A percentile compares a stretch with the other conserved stretches of the same genome.
Conservation (phyloP, 805 yeast species). For the Barnettozyma californica region DNA sequence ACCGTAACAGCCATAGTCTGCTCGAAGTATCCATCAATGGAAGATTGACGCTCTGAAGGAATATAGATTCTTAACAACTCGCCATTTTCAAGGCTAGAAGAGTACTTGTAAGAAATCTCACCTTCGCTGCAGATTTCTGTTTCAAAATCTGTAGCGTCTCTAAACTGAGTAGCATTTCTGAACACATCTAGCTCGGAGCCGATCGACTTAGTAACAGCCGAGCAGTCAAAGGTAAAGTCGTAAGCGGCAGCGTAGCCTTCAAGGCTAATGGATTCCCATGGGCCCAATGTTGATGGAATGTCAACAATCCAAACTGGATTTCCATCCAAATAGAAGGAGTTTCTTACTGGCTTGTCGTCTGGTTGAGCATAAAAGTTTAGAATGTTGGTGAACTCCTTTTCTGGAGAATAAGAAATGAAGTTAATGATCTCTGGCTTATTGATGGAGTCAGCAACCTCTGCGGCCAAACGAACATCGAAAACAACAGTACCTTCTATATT, state of each 20-base stretch:
- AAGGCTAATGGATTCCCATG: slow-evolving; percentile 5
- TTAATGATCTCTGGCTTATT: neutral
- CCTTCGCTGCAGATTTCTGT: neutral
- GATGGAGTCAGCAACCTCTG: neutral
- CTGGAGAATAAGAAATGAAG: slow-evolving; percentile 6
- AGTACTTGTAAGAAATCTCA: neutral
- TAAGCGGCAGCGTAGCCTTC: neutral
- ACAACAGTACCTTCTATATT: slow-evolving; percentile 5
- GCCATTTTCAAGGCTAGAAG: neutral
- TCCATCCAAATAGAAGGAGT: slow-evolving; percentile 2
- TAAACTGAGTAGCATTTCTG: slow-evolving; percentile 3
- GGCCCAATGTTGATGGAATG: slow-evolving; percentile 9
- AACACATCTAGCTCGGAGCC: slow-evolving; percentile 4
- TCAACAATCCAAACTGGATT: slow-evolving; percentile 9
- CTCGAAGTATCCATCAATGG: neutral
- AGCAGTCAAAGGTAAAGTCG: slow-evolving; percentile 4
- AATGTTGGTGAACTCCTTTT: neutral
- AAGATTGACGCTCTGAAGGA: neutral
- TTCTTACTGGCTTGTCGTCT: slow-evolving; percentile 6
- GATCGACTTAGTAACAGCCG: neutral
- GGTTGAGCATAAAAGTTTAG: slow-evolving; percentile 6
- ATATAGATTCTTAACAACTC: neutral
- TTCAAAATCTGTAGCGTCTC: neutral
- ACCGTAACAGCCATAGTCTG: neutral
- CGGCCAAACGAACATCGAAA: slow-evolving; percentile 3